Evolutionary conservation across 2,329 filamentous ascomycete species (phyloP), one percentile per base, ranked within the genome.

Genomic region (Phaeosphaeriaceae sp.): DNA sequence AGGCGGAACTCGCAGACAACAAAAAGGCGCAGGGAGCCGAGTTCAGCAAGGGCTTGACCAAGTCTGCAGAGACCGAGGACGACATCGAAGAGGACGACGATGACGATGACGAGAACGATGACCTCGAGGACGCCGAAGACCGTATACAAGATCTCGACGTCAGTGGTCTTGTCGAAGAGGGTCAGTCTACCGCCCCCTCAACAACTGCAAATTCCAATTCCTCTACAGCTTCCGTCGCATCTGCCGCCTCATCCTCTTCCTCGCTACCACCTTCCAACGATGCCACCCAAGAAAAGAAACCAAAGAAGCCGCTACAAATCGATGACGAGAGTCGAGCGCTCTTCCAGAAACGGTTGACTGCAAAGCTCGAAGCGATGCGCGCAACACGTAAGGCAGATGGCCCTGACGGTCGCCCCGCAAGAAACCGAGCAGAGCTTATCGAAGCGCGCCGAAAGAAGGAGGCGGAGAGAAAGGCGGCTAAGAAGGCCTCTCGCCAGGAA

Each of bases 371-470:
- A 67, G 89, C 89, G 47, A 87, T 98, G 50, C 91, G 94, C 58
- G 91, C 91, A 10, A 88, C 89, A 24, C 89, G 95, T 58, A 97
- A 97, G 77, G 93, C 94, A 6, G 92, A 96, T 68, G 92, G 91
- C 6, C 84, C 89, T 0, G 89, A 96, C 68, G 92, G 92, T 59
- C 89, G 90, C 70, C 89, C 91, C 17, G 91, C 94, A 56, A 88
- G 91, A 63, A 96, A 92, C 60, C 88, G 95, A 60, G 91, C 96
- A 79, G 93, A 98, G 74, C 85, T 99, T 13, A 92, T 99, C 68
- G 95, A 98, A 78, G 87, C 91, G 46, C 88, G 95, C 44, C 88
- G 95, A 62, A 88, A 89, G 73, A 97, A 97, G 80, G 91, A 96
- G 75, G 90, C 92, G 58, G 88, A 93, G 76, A 88, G 92, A 61